These are phyloP conservation scores for Stramenopiles sp. DNA, from an alignment of 352 stramenopile genomes.

Conservation along the genomic window DNA sequence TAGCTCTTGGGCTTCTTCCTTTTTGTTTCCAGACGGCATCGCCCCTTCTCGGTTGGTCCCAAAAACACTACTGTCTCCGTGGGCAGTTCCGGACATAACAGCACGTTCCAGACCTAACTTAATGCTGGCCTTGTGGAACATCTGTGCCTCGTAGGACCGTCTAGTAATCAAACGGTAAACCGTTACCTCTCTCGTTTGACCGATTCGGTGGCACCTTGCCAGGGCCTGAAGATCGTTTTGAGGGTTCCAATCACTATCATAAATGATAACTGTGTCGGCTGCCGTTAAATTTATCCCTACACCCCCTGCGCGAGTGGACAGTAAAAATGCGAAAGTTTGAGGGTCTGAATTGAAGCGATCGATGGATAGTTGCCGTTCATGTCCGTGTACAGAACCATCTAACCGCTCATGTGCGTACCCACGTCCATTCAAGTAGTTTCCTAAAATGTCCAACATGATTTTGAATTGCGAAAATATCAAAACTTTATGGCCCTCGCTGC, in stretches of 20 bases:
- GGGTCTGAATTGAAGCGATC: constrained; percentile 82
- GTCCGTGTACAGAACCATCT: constrained; percentile 65
- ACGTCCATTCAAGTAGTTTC: constrained; percentile 71
- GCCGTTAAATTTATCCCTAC: constrained; percentile 94
- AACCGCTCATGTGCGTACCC: constrained; percentile 62
- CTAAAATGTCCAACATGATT: constrained; percentile 71
- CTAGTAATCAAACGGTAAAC: constrained; percentile 92
- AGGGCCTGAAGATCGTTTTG: constrained; percentile 71
- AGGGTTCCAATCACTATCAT: constrained; percentile 98
- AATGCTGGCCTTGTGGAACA: constrained; percentile 90
- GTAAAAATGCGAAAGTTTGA: constrained; percentile 92
- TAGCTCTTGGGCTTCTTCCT: constrained; percentile 49
- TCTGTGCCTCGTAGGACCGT: constrained; percentile 98
- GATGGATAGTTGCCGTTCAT: constrained; percentile 70
- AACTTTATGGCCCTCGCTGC: constrained; percentile 69
- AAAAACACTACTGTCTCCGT: constrained; percentile 67
- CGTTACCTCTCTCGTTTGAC: constrained; percentile 91
- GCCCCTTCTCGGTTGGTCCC: constrained; percentile 33
- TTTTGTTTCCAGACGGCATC: constrained; percentile 15
- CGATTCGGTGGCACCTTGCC: constrained; percentile 86
- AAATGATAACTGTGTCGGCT: constrained; percentile 97
- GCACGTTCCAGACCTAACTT: constrained; percentile 97
- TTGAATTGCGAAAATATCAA: constrained; percentile 87
- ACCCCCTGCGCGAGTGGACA: constrained; percentile 91
- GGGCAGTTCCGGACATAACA: constrained; percentile 75